Conservation (phyloP, 2,329 filamentous ascomycete genomes). For the Xylariaceae sp. region DNA sequence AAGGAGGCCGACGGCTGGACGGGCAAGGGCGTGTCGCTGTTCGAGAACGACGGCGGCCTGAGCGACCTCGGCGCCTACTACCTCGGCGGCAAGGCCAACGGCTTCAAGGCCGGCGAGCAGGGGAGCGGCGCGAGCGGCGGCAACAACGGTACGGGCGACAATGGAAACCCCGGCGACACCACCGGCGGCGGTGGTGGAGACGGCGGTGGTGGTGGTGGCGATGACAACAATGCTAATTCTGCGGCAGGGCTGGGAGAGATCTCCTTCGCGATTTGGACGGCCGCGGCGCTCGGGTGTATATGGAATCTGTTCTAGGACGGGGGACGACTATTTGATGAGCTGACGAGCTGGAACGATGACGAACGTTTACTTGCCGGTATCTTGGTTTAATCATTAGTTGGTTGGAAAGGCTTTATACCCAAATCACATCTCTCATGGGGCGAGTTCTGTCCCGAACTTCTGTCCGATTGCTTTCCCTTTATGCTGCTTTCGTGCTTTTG, state of each 20-base stretch:
- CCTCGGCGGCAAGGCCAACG: conserved; percentile 30
- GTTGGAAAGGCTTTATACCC: too few species aligned
- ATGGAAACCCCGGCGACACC: conserved; percentile 1
- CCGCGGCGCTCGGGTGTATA: too few species aligned
- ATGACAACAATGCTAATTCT: conserved; percentile 7
- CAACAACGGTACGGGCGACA: conserved; percentile 7
- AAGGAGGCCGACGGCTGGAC: conserved; percentile 32
- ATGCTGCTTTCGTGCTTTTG: too few species aligned
- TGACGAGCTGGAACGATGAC: too few species aligned
- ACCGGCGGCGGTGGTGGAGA: conserved; percentile 3
- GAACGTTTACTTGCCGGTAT: too few species aligned
- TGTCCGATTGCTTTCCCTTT: too few species aligned
- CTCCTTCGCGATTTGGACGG: too few species aligned
- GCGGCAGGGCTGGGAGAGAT: conserved; percentile 8
- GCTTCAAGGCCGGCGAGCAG: conserved; percentile 27
- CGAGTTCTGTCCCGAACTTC: too few species aligned
- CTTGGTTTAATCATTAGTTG: too few species aligned
- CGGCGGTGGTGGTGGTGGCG: conserved; percentile 3
- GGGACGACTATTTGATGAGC: too few species aligned
- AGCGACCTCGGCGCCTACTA: conserved; percentile 32
- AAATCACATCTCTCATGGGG: too few species aligned
- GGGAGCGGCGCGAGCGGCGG: conserved; percentile 7
- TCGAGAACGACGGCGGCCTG: conserved; percentile 29
- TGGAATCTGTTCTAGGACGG: too few species aligned
- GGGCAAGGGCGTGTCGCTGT: conserved; percentile 29